A percentile compares a stretch with the other conserved stretches of the same genome.
Conservation (phyloP, 2,329 filamentous ascomycete genomes). For the Pleoardoris graminearum region DNA sequence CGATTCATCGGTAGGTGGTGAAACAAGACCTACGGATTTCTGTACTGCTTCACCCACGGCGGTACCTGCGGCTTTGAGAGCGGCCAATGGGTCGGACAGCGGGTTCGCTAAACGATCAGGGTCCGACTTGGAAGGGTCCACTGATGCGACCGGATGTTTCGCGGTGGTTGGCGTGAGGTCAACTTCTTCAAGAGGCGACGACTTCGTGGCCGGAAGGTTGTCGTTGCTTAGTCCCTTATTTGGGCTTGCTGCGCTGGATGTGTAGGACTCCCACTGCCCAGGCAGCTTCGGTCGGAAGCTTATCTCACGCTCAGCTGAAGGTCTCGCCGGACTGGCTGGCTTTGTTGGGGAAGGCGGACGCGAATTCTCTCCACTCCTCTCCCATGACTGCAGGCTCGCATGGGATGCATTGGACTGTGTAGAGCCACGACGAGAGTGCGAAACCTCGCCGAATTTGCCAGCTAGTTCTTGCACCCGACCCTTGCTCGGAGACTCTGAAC, state of each 20-base stretch:
- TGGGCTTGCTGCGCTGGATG: conserved; percentile 42
- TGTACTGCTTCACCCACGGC: conserved; percentile 54
- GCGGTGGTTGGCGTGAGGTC: conserved; percentile 44
- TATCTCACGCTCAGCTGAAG: conserved; percentile 34
- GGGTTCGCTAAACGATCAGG: conserved; percentile 42
- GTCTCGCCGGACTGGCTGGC: conserved; percentile 28
- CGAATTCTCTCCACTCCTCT: conserved; percentile 44
- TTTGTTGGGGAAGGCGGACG: conserved; percentile 39
- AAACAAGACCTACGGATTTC: conserved; percentile 41
- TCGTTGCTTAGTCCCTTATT: conserved; percentile 25
- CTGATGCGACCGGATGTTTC: conserved; percentile 34
- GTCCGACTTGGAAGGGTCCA: conserved; percentile 20
- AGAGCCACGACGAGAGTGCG: conserved; percentile 52
- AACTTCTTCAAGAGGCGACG: conserved; percentile 29
- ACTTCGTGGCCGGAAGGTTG: conserved; percentile 9
- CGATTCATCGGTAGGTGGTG: conserved; percentile 17
- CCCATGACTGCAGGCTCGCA: conserved; percentile 47
- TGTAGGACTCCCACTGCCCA: conserved; percentile 58
- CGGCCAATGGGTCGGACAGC: conserved; percentile 44
- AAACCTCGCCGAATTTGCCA: conserved; percentile 53
- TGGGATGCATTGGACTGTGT: conserved; percentile 49
- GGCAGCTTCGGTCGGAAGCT: conserved; percentile 58
- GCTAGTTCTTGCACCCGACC: conserved; percentile 57
- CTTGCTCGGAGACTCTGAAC: conserved; percentile 53
- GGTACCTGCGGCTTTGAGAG: conserved; percentile 52